Base-by-base conservation (phyloP, 495 filamentous ascomycete genomes). In the Penicillium canescens region DNA sequence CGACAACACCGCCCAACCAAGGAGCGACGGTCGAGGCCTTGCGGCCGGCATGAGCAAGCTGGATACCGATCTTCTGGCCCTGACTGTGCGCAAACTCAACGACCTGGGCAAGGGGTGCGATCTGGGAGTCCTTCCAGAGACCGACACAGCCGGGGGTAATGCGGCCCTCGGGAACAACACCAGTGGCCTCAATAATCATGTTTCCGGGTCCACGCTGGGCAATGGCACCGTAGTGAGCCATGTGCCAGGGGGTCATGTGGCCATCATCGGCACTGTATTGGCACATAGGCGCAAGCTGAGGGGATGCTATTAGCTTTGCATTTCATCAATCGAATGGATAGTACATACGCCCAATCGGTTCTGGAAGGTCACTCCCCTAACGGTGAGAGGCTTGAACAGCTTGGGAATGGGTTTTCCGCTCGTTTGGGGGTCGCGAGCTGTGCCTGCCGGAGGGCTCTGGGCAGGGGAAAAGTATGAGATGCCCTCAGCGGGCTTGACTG, bases 31-130 rank as follows among this genome's bases (percentile, higher is more conserved):
- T 87, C 50, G 75, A 81, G 2, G 86, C 87, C 65, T 93, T 93
- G 14, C 89, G 75, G 2, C 90, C 90, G 2, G 89, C 88, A 60
- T 94, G 90, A 12, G 73, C 86, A 6, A 93, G 66, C 71, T 94
- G 90, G 53, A 93, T 84, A 39, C 78, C 88, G 41, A 89, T 83
- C 57, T 86, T 84, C 67, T 86, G 85, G 61, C 74, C 73, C 68
- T 92, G 89, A 55, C 76, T 79, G 67, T 92, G 87, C 5, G 81
- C 83, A 57, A 91, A 91, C 39, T 91, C 86, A 24, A 84, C 74
- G 45, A 88, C 75, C 14, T 79, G 69, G 56, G 75, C 77, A 50
- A 92, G 57, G 1, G 78, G 79, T 23, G 72, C 82, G 57, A 90
- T 82, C 52, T 92, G 90, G 1, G 73, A 77, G 63, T 93, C 89